Conservation (phyloP, 139 green algal species). For the Micromonas commoda region DNA sequence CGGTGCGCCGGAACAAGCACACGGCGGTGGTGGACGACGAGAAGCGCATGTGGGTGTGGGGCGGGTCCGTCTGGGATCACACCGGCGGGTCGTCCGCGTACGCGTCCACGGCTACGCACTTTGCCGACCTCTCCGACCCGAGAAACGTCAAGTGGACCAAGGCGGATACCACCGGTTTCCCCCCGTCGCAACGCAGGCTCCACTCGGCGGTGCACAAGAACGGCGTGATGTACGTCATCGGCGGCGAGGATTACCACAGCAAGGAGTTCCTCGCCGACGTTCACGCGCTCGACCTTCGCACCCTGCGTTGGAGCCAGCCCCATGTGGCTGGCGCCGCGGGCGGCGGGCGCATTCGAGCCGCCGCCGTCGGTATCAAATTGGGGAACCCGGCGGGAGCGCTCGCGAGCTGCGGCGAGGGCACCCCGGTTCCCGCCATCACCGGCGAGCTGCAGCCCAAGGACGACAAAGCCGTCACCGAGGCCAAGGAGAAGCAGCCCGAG, state of each 20-base stretch:
- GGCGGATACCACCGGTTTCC: neutral
- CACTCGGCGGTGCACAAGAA: neutral
- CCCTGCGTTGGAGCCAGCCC: neutral
- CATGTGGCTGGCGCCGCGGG: neutral
- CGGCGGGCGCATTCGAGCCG: neutral
- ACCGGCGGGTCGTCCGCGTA: constrained; percentile 4
- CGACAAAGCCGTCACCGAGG: neutral
- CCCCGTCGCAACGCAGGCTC: neutral
- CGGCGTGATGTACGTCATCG: constrained; percentile 11
- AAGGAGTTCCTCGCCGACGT: neutral
- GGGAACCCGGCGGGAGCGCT: neutral
- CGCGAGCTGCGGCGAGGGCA: neutral
- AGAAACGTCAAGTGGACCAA: neutral
- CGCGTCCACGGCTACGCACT: neutral
- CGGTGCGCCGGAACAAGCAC: constrained; percentile 9
- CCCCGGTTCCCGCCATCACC: neutral
- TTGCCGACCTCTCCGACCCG: neutral
- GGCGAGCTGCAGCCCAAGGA: neutral
- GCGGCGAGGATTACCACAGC: constrained; percentile 1
- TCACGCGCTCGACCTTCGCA: neutral
- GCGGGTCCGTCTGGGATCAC: constrained; percentile 10
- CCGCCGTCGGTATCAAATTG: neutral
- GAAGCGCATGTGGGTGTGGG: constrained; percentile 10
- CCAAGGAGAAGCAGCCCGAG: neutral
- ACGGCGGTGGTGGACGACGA: neutral